Evolutionary conservation across 2,329 filamentous ascomycete genomes (phyloP), one percentile per base, ranked within the genome.

Genomic region (Chaetomiaceae sp.): DNA sequence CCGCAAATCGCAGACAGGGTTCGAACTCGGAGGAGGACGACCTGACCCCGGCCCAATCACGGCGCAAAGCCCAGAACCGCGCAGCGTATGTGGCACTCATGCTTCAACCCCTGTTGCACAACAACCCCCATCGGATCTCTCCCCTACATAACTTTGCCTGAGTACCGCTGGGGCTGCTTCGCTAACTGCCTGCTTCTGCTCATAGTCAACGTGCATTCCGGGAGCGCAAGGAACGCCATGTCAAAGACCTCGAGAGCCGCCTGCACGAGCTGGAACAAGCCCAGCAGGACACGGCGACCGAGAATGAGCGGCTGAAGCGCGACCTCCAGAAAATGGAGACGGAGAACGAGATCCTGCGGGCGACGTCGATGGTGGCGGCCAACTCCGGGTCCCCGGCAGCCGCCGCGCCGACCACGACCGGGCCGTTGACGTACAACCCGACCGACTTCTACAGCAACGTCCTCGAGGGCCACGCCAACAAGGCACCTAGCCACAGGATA

Each of bases 171-270:
- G 3, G 10, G 7, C 25, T 16, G 27, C 23, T 44, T 29, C n/a
- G 27, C 56, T 61, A 46, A 63, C 52, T 1, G 8, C 20, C n/a
- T n/a, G n/a, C n/a, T n/a, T 9, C 25, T 30, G 5, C 5, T 40
- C n/a, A 8, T 40, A 96, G 92, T 43, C 94, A 97, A 78, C 86
- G 92, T 63, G 92, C 94, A 29, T 97, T 97, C 70, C 89, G 92
- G 56, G 92, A 97, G 71, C 86, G 92, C 62, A 97, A 97, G 71
- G 92, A 97, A 69, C 86, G 85, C 53, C 91, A 70, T 65, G 90
- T 97, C 58, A 91, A 91, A 68, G 90, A 97, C 56, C 84, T 97
- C 21, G 91, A 97, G 71, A 81, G 84, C 53, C 94, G 95, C 68
- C 83, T 97, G 25, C 85, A 82, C 45, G 78, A 76, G 44, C 82